Percentiles rank a stretch among this genome's conserved stretches.
These are phyloP conservation scores for Nelumbo lutea DNA, from an alignment of 164 flowering plant species.

Conservation along the genomic window DNA sequence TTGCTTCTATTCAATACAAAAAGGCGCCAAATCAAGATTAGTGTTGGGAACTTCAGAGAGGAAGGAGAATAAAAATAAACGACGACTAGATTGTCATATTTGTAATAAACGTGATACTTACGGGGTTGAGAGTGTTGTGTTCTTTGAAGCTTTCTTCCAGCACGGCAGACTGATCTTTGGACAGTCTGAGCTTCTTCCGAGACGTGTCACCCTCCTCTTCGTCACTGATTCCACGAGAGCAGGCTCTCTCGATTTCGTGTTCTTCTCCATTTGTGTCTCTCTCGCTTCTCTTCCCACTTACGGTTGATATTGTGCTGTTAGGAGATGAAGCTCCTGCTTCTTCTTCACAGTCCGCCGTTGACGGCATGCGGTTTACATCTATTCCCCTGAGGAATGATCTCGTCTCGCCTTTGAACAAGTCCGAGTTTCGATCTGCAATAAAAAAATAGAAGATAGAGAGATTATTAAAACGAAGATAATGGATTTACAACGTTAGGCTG, in stretches of 20 bases:
- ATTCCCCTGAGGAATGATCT: conserved; percentile 67
- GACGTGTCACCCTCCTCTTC: conserved; percentile 79
- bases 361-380: conserved; percentile 68
- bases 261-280: conserved; percentile 36
- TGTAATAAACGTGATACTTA: conserved; percentile 41
- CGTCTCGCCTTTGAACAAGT: conserved; percentile 29
- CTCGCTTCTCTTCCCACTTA: conserved; percentile 55
- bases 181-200: conserved; percentile 71
- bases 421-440: conserved; percentile 44
- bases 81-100: too few species aligned
- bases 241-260: conserved; percentile 38
- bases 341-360: conserved; percentile 47
- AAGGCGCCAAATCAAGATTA: neutral
- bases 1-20: conserved; percentile 54
- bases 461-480: neutral
- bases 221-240: conserved; percentile 61
- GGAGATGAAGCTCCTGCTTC: conserved; percentile 67
- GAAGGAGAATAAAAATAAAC: too few species aligned
- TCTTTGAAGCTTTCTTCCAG: conserved; percentile 89
- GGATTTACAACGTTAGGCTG: too few species aligned
- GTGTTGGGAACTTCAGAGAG: neutral
- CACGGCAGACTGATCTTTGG: conserved; percentile 76
- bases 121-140: conserved; percentile 82
- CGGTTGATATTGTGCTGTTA: conserved; percentile 68
- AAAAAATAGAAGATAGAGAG: neutral